Evolutionary conservation across 805 yeast species (phyloP), one percentile per base, ranked within the genome.

Genomic region (Candida manassasensis): DNA sequence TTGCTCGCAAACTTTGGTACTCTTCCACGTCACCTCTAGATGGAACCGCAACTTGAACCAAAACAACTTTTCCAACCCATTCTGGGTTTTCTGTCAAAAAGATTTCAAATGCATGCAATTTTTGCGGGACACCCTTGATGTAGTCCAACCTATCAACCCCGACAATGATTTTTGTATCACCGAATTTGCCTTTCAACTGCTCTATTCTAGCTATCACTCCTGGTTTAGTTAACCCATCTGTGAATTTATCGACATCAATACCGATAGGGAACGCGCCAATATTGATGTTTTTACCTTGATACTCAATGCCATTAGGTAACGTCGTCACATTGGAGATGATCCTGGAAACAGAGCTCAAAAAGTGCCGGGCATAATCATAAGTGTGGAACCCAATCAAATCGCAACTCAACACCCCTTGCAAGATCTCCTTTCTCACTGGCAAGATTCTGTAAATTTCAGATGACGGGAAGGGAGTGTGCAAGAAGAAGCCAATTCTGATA

Each of bases 221-320:
- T 1, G 68, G 73, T 40, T 74, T 71, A 44, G 78, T 68, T 46
- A 93, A 60, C 0, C 96, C 97, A 15, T 79, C 84, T 11, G 82
- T 64, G 57, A 93, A 93, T 47, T 85, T 86, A 39, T 87, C 95
- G 15, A 88, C 95, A 53, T 93, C 98, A 41, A 93, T 93, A 39
- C 99, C 99, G 47, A 93, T 93, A n/a, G 99, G 98, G 73, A 89
- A 90, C 0, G 97, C 97, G 16, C 97, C 96, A 22, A 93, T 87
- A 19, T 78, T 77, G 30, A 93, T 90, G 41, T 77, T 76, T 34
- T 90, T 68, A 19, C 86, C 84, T 29, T 78, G 68, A 54, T 73
- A 86, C 42, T 82, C 81, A 13, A 93, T 84, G 13, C 97, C 96
- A 44, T 88, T 89, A 3, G 98, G 98, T 41, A 84, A 69, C 0